phyloP scores from a whole-genome alignment of 148 eudicot genomes.

The Euryodendron excelsum region DNA sequence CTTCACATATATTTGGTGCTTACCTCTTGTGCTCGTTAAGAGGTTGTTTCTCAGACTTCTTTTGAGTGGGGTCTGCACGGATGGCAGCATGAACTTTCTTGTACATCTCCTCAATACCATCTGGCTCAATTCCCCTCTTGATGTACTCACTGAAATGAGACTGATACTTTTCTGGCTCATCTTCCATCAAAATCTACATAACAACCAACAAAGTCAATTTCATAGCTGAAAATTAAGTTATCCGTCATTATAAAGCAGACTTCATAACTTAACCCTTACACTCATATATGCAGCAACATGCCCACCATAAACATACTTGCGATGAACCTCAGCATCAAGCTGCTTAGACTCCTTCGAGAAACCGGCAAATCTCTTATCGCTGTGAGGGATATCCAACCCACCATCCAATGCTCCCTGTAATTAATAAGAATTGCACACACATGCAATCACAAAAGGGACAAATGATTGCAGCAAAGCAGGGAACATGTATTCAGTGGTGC shows the following conservation, averaged over 20 bases:
- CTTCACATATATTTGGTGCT: background rate
- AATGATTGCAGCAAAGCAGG: background rate
- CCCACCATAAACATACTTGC: conserved; percentile 79
- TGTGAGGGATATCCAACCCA: conserved; percentile 79
- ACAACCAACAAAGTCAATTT: background rate
- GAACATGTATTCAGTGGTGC: background rate
- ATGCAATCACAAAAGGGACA: background rate
- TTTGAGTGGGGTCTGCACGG: conserved; percentile 62
- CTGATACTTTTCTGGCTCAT: conserved; percentile 90
- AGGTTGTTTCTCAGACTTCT: conserved; percentile 55
- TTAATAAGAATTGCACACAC: background rate
- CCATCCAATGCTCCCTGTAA: conserved; percentile 82
- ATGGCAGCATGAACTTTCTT: conserved; percentile 87
- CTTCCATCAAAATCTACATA: conserved; percentile 58
- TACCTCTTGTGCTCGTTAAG: conserved; percentile 77
- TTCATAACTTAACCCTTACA: conserved; percentile 23
- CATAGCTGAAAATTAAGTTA: background rate
- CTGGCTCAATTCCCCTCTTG: conserved; percentile 60
- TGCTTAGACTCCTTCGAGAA: conserved; percentile 61
- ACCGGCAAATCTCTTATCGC: conserved; percentile 86
- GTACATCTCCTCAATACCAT: conserved; percentile 61
- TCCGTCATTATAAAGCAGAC: background rate
- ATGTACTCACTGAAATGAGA: conserved; percentile 62
- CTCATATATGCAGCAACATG: conserved; percentile 78
- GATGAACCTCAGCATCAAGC: conserved; percentile 72